Base-by-base conservation (phyloP, 495 filamentous ascomycete species). In the Penicillium egyptiacum region DNA sequence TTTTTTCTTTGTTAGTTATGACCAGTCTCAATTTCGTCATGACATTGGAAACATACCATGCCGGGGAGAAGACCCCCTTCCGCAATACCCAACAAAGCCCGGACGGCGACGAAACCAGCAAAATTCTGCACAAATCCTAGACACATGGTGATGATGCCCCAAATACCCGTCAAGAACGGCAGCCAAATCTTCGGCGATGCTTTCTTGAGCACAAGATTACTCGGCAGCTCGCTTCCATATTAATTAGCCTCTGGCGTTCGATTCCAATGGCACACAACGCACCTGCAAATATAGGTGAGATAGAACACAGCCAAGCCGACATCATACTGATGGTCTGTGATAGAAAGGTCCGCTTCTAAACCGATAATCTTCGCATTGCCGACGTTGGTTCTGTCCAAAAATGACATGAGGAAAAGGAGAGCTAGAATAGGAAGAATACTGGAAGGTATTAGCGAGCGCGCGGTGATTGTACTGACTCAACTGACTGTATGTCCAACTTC, bases 21-120 rank as follows among this genome's bases (percentile, higher is more conserved):
- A 6, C 5, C 16, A 39, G 20, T 28, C 12, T n/a, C 23, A 16
- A 5, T 7, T 1, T 2, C 5, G 28, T 30, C 2, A 2, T 1
- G 14, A 14, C 5, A 5, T 14, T 33, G 12, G 0, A 20, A 44
- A 63, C 74, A 25, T 60, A 88, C 84, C 58, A 88, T 85, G 22
- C 87, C 89, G 0, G 90, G 88, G 52, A 88, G 87, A 20, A 92
- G 68, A n/a, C 90, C 80, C 51, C 69, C 69, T 53, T 77, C 71
- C 2, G 86, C 83, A 26, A 89, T 72, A 12, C 86, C 85, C 22
- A 88, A 66, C 3, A 88, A 63, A 37, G 84, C 76, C 4, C 86
- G 80, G 26, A 79, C 78, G 9, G 75, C 77, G 17, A 85, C 76
- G 37, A 90, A 81, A 7, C 79, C 77, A n/a, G 55, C 35, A 31